Evolutionary conservation across 176 grass and related monocot genomes (phyloP).

Genomic region (Aegilops umbellulata): DNA sequence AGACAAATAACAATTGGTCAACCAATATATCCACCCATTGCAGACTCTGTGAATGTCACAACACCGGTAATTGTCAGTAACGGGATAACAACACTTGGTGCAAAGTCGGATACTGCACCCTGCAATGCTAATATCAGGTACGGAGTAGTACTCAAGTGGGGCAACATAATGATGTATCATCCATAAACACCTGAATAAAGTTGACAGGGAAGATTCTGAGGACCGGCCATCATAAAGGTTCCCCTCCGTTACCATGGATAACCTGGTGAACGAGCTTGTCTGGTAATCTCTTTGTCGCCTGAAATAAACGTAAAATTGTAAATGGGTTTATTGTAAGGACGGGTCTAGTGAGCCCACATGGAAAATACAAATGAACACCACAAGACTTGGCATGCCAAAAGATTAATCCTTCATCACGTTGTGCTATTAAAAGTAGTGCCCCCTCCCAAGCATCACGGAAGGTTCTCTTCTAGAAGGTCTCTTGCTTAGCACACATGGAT

Average conservation of each 20-base stretch:
- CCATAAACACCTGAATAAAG: neutral
- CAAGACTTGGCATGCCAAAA: neutral
- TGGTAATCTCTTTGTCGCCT: slow-evolving; percentile 72
- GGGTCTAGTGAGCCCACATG: neutral
- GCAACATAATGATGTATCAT: neutral
- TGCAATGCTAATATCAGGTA: neutral
- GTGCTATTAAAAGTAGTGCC: neutral
- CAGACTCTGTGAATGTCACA: neutral
- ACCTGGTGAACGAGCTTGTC: slow-evolving; percentile 72
- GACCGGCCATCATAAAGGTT: slow-evolving; percentile 8
- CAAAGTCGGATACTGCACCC: slow-evolving; percentile 6
- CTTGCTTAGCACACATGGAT: neutral
- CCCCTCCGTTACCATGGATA: slow-evolving; percentile 37
- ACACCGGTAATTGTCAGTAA: neutral
- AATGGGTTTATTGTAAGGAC: neutral
- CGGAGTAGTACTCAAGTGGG: neutral
- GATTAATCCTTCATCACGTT: neutral
- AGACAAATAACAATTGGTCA: neutral
- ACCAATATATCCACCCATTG: neutral
- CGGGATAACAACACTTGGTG: neutral
- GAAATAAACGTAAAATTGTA: slow-evolving; percentile 29
- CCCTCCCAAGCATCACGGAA: neutral
- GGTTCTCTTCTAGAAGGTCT: neutral
- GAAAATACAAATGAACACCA: slow-evolving; percentile 3
- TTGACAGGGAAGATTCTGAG: neutral